Percentiles rank a stretch among this genome's conserved stretches.
phyloP scores from a whole-genome alignment of 805 yeast genomes.

The Sugiyamaella floridensis region DNA sequence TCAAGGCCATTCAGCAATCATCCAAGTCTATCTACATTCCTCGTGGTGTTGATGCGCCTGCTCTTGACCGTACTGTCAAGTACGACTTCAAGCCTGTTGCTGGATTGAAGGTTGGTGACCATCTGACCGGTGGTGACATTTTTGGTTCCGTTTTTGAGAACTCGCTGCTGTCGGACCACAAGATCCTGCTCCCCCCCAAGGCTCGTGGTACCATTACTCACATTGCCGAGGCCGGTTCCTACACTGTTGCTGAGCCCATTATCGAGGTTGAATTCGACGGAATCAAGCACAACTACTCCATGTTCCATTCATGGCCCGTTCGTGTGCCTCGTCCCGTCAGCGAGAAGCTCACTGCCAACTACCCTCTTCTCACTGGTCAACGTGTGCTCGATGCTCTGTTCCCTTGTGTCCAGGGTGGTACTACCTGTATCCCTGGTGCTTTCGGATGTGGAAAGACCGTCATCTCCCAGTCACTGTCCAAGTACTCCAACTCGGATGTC shows the following conservation, averaged over 20 bases:
- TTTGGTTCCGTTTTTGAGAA: constrained; percentile 92
- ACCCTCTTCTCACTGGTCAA: constrained; percentile 96
- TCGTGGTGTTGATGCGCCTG: constrained; percentile 96
- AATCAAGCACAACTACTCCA: constrained; percentile 65
- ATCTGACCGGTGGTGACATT: constrained; percentile 96
- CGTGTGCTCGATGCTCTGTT: constrained; percentile 95
- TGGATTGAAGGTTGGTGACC: constrained; percentile 82
- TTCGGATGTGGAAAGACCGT: constrained; percentile 99
- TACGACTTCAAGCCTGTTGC: constrained; percentile 81
- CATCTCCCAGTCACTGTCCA: constrained; percentile 93
- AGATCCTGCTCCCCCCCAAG: constrained; percentile 92
- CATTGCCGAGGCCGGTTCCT: constrained; percentile 84
- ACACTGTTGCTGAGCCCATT: constrained; percentile 81
- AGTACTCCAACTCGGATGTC: constrained; percentile 94
- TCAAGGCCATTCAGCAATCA: constrained; percentile 80
- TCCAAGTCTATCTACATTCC: constrained; percentile 95
- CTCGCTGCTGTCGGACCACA: constrained; percentile 86
- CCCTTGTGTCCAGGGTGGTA: constrained; percentile 99
- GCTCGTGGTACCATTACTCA: constrained; percentile 95
- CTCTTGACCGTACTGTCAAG: constrained; percentile 72
- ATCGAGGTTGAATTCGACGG: constrained; percentile 96
- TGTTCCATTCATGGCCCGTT: constrained; percentile 99
- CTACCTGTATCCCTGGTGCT: constrained; percentile 99
- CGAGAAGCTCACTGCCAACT: constrained; percentile 85
- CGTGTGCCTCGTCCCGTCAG: constrained; percentile 99